Evolutionary conservation across 2,329 filamentous ascomycete species (phyloP), one percentile per base, ranked within the genome.

Genomic region (Corinectria fuckeliana): DNA sequence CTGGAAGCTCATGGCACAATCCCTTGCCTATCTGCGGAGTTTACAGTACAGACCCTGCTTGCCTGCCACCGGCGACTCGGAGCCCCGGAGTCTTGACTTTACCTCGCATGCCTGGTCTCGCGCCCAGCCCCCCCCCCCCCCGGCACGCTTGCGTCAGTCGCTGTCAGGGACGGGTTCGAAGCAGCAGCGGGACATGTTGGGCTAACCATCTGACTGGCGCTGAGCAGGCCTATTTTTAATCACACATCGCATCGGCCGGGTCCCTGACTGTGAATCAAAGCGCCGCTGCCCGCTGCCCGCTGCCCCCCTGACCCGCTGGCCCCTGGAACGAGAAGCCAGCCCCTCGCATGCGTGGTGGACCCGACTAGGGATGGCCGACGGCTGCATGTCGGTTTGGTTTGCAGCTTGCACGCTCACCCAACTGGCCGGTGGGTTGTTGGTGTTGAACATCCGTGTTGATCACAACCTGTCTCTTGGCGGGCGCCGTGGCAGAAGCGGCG

Each of bases 191-290:
- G 51, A 60, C 48, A 39, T 47, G 39, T 34, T 51, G 49, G 42
- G 52, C 49, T 57, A 58, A 51, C 45, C 47, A 38, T 58, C 49
- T 50, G 50, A 58, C 60, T 56, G 56, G 51, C 50, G 58, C 54
- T 51, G 64, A 60, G 66, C 59, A 66, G 66, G 62, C 64, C 69
- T 70, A 68, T 70, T 70, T 70, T 70, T 70, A 70, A 66, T 65
- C 56, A 58, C 56, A 63, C 59, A 63, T 59, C 32, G 60, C 65
- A 45, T 59, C 50, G 57, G 59, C 59, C 61, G 45, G 56, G 58
- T 62, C 62, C 64, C 62, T 36, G 32, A 18, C 32, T 65, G 64
- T 67, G 54, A 66, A 65, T 65, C 66, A 65, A 64, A 63, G 62
- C 65, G 67, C 60, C 56, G 56, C 50, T 51, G 58, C 26, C 49